Evolutionary conservation across 1,284 basidiomycete species (phyloP).

Genomic region (Tremellales sp.): DNA sequence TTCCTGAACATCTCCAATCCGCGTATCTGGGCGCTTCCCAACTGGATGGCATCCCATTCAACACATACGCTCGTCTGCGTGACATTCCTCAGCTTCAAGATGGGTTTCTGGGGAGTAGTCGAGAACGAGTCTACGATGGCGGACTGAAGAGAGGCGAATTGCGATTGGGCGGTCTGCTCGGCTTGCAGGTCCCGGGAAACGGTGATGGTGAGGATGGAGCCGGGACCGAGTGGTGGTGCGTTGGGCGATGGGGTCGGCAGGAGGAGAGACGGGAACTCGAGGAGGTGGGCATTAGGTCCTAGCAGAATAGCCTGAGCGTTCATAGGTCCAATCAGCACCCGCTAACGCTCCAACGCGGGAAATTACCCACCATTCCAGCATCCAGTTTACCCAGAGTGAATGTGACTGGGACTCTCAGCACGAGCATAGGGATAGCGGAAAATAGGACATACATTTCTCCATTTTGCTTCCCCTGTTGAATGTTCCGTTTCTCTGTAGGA

Average conservation of each 20-base stretch:
- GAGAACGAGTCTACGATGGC: conserved; percentile 75
- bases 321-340: conserved; percentile 5
- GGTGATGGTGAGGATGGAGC: conserved; percentile 94
- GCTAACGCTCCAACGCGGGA: not conserved
- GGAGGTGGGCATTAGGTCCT: conserved; percentile 85
- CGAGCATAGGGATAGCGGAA: not conserved
- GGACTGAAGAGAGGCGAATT: conserved; percentile 77
- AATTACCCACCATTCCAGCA: conserved; percentile 46
- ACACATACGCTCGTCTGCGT: conserved; percentile 92
- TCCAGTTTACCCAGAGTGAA: conserved; percentile 70
- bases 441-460: conserved; percentile 33
- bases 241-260: conserved; percentile 56
- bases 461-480: conserved; percentile 22
- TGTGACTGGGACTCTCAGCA: conserved; percentile 45
- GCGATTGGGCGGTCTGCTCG: conserved; percentile 70
- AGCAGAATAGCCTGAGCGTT: conserved; percentile 60
- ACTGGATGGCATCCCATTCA: conserved; percentile 81
- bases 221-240: conserved; percentile 73
- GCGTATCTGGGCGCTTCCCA: conserved; percentile 78
- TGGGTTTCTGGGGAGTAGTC: conserved; percentile 62
- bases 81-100: conserved; percentile 71
- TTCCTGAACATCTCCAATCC: conserved; percentile 89
- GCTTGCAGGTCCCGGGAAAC: conserved; percentile 78
- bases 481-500: not conserved
- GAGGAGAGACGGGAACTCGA: conserved; percentile 91